Conservation (phyloP, 1,139 yeast species). For the Magnusiomyces paraingens region DNA sequence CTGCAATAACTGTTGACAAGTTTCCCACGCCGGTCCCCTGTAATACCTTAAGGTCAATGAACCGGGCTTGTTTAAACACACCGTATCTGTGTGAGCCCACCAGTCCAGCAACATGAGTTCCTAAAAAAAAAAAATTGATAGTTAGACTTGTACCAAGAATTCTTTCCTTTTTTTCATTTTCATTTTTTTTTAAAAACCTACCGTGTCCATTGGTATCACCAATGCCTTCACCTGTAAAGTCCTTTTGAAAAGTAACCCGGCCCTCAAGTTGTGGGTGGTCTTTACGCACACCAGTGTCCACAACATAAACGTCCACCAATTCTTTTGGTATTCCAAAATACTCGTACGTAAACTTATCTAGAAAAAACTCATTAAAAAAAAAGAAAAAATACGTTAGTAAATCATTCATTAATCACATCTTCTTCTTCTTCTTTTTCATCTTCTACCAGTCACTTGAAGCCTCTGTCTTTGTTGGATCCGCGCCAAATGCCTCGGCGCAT, state of each 20-base stretch:
- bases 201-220: slow-evolving; percentile 68
- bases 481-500: slow-evolving; percentile 68
- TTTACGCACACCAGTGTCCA: slow-evolving; percentile 64
- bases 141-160: neutral
- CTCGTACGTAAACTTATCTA: slow-evolving; percentile 29
- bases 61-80: slow-evolving; percentile 59
- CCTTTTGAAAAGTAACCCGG: slow-evolving; percentile 51
- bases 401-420: neutral
- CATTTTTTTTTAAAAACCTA: slow-evolving; percentile 4
- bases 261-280: slow-evolving; percentile 58
- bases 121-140: slow-evolving; percentile 23
- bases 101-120: slow-evolving; percentile 87
- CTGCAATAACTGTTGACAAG: slow-evolving; percentile 56
- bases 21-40: slow-evolving; percentile 60
- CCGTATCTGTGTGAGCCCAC: slow-evolving; percentile 75
- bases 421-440: neutral
- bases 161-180: neutral
- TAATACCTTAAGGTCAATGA: slow-evolving; percentile 71
- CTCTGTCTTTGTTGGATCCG: slow-evolving; percentile 51
- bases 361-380: slow-evolving; percentile 20
- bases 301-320: slow-evolving; percentile 61
- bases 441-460: slow-evolving; percentile 29
- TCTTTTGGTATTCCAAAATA: slow-evolving; percentile 37
- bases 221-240: slow-evolving; percentile 55
- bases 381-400: slow-evolving; percentile 5